phyloP scores from a whole-genome alignment of 208 protist genomes.

The Porcisia hertigi region DNA sequence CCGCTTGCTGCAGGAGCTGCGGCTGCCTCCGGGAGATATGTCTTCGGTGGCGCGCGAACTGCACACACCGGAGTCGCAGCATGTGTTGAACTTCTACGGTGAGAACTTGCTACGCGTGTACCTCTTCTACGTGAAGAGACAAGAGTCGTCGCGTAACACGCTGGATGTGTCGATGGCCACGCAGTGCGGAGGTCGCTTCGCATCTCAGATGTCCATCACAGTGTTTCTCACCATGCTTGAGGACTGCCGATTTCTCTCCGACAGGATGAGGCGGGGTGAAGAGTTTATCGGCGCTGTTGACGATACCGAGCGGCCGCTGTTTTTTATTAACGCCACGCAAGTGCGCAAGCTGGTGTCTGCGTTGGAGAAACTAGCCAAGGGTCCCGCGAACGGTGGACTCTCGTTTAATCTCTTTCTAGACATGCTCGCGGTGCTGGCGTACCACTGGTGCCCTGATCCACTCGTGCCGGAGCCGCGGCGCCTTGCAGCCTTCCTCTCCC shows the following conservation, averaged over 20 bases:
- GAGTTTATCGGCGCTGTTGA: neutral
- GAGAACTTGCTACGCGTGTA: constrained; percentile 76
- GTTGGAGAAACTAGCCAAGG: constrained; percentile 23
- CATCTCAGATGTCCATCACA: constrained; percentile 43
- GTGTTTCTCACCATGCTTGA: constrained; percentile 62
- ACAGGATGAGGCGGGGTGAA: constrained; percentile 15
- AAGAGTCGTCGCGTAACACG: constrained; percentile 45
- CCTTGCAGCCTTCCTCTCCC: constrained; percentile 66
- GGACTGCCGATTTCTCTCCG: constrained; percentile 68
- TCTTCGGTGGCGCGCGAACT: constrained; percentile 34
- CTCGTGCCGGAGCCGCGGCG: constrained; percentile 66
- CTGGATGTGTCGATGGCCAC: constrained; percentile 41
- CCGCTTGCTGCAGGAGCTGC: constrained; percentile 44
- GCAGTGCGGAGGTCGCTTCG: constrained; percentile 73
- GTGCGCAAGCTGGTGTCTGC: constrained; percentile 34
- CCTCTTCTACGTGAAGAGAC: constrained; percentile 82
- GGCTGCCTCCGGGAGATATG: constrained; percentile 25
- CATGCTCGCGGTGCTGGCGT: constrained; percentile 40
- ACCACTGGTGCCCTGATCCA: constrained; percentile 86
- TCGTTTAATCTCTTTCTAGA: constrained; percentile 82
- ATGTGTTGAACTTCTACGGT: constrained; percentile 67
- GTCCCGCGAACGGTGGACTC: constrained; percentile 41
- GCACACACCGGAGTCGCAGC: constrained; percentile 46
- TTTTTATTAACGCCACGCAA: constrained; percentile 50
- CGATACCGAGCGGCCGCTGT: constrained; percentile 21